Base-by-base conservation (phyloP, 306 rosid genomes). In the Quercus rubra region DNA sequence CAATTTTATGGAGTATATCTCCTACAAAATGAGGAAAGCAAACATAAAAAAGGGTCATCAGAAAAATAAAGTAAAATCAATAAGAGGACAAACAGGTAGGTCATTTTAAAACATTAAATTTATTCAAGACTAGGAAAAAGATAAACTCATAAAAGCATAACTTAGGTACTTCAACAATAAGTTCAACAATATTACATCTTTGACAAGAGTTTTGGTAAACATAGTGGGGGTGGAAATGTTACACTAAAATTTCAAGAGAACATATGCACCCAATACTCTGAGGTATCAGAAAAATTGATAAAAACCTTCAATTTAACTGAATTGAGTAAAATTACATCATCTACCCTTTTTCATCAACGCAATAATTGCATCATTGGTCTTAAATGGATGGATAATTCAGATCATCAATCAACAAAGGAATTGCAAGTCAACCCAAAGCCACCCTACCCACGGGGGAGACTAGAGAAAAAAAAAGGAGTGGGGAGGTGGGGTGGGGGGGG, bases 1-100 rank as follows among this genome's bases (percentile, higher is more conserved):
- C 82, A 95, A 82, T 77, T 91, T 95, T 77, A 95, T 91, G 1
- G 97, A 90, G 83, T 92, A 95, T 69, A 95, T 91, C 85, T 95
- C 99, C 98, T 95, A 86, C 18, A 31, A 66, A 21, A 85, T 52
- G 41, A 84, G 75, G 80, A 80, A 20, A 66, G 23, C 52, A 62
- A 79, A 13, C 73, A 49, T 56, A 58, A 10, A 58, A 61, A 64
- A 33, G 56, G 41, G 59, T 49, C 38, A 80, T 31, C 74, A 71
- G 17, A 21, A 83, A 59, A 58, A 18, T 25, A 41, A 67, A 19
- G 23, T 4, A 78, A 25, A 28, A 33, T 41, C 68, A 41, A 76
- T 14, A 49, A n/a, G 18, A 61, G 25, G 5, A 27, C 14, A 58
- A n/a, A 38, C 20, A 9, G 20, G 21, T 15, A 55, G 51, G 7